A percentile compares a stretch with the other conserved stretches of the same genome.
phyloP scores from a whole-genome alignment of 495 filamentous ascomycete species.

The Daldinia decipiens region DNA sequence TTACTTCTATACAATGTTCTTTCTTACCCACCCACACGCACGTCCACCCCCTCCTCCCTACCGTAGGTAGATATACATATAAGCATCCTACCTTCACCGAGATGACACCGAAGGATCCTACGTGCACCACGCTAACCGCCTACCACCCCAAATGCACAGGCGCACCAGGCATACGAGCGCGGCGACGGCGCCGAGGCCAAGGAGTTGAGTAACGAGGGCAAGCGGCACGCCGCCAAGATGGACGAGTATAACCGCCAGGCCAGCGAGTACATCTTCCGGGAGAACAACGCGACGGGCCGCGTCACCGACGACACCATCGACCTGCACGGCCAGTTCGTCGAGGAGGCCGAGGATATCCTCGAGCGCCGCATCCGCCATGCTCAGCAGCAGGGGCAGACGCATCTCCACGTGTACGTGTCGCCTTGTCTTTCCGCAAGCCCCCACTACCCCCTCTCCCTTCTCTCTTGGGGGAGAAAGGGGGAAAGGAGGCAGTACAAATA shows the following conservation, averaged over 20 bases:
- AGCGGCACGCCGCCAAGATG: slow-evolving; percentile 80
- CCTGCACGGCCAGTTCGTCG: slow-evolving; percentile 90
- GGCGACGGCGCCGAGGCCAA: slow-evolving; percentile 85
- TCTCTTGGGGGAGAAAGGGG: neutral
- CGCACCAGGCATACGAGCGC: slow-evolving; percentile 79
- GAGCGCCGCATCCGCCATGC: slow-evolving; percentile 83
- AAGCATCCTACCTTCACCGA: neutral
- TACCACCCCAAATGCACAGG: slow-evolving; percentile 54
- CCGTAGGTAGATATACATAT: neutral
- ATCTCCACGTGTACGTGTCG: slow-evolving; percentile 67
- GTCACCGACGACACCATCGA: slow-evolving; percentile 87
- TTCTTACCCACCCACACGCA: neutral
- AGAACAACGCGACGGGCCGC: slow-evolving; percentile 81
- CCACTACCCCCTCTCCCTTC: neutral
- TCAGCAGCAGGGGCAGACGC: slow-evolving; percentile 72
- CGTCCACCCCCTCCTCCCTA: neutral
- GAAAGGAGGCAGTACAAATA: neutral
- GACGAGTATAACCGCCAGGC: slow-evolving; percentile 88
- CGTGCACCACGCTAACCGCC: neutral
- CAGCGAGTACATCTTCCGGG: slow-evolving; percentile 91
- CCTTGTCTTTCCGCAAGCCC: slow-evolving; percentile 45
- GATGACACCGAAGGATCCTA: neutral
- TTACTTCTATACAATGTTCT: neutral
- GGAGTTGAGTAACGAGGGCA: slow-evolving; percentile 82
- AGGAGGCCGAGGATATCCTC: slow-evolving; percentile 91